Conservation (phyloP, 1,284 basidiomycete genomes). For the Apiotrichum mycotoxinovorans region DNA sequence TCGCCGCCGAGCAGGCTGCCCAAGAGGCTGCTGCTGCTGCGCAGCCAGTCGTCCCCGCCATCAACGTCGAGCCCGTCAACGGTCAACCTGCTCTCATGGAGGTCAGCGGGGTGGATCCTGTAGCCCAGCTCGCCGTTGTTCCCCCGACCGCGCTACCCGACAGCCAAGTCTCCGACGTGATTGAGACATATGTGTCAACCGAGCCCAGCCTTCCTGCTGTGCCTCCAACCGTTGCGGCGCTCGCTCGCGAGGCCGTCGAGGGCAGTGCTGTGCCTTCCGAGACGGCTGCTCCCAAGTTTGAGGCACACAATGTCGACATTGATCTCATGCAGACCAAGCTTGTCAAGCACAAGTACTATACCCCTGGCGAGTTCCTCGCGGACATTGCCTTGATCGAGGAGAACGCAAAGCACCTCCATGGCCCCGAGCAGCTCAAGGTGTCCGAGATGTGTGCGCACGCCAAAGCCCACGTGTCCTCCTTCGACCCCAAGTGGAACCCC, state of each 20-base stretch:
- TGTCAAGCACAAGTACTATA: slow-evolving; percentile 82
- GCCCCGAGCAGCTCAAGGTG: slow-evolving; percentile 77
- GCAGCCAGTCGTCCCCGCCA: neutral
- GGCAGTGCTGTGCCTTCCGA: neutral
- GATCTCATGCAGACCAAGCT: slow-evolving; percentile 86
- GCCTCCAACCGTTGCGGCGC: neutral
- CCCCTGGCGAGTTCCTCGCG: slow-evolving; percentile 78
- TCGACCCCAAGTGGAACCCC: slow-evolving; percentile 73
- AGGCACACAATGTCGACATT: slow-evolving; percentile 72
- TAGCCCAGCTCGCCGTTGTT: neutral
- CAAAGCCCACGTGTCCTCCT: slow-evolving; percentile 75
- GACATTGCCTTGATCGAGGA: slow-evolving; percentile 85
- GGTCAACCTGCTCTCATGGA: neutral
- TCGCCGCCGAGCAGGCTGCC: slow-evolving; percentile 25
- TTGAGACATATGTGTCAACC: slow-evolving; percentile 6
- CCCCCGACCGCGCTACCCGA: neutral
- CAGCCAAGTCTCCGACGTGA: neutral
- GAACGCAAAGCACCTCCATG: slow-evolving; percentile 71
- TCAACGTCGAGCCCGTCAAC: neutral
- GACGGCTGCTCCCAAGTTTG: neutral
- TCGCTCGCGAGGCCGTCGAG: neutral
- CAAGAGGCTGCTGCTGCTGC: neutral
- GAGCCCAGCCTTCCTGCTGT: neutral
- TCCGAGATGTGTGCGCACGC: slow-evolving; percentile 86
- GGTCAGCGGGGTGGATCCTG: neutral